Evolutionary conservation across 306 rosid species (phyloP), one percentile per base, ranked within the genome.

Genomic region (Dryas alaskensis): DNA sequence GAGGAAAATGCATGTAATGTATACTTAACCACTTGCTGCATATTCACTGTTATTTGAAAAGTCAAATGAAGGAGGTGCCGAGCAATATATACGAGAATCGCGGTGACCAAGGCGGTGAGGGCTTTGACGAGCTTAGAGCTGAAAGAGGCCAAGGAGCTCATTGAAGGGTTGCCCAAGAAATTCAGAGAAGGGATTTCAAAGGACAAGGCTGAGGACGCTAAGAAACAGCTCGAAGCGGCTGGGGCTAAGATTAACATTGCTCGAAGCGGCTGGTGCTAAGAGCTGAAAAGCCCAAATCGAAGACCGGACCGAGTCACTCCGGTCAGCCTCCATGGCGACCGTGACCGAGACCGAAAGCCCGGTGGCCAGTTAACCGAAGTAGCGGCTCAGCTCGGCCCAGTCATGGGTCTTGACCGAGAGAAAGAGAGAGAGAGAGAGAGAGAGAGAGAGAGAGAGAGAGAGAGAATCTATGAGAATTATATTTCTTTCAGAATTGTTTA

Each of bases 101-200:
- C 96, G 27, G 98, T 90, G 72, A 93, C 91, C 17, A 93, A 93
- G 81, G 81, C 98, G 16, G 98, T 91, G 54, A 91, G 98, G 65
- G 81, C 76, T 0, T 66, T 91, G 89, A 93, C 98, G 77, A 91
- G 66, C 83, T 79, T 93, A 77, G 96, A 96, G 9, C 70, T 93
- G 86, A 93, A 93, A 79, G 98, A 93, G 62, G 97, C 98, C 2
- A 93, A 93, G 80, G 98, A 93, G 19, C 79, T 93, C 55, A 93
- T 93, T 3, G 97, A 93, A 79, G 97, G 97, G 0, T 73, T 93
- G 83, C 98, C 97, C 31, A 93, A 93, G 94, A 93, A 93, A 73
- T 91, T 93, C 73, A 91, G 87, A 69, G 96, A 91, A 78, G 98
- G 87, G 6, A 69, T 84, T 59, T 82, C 96, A 0, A 89, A 93